Evolutionary conservation across 805 yeast species (phyloP), one percentile per base, ranked within the genome.

Genomic region (Ogataea trehaloabstinens): DNA sequence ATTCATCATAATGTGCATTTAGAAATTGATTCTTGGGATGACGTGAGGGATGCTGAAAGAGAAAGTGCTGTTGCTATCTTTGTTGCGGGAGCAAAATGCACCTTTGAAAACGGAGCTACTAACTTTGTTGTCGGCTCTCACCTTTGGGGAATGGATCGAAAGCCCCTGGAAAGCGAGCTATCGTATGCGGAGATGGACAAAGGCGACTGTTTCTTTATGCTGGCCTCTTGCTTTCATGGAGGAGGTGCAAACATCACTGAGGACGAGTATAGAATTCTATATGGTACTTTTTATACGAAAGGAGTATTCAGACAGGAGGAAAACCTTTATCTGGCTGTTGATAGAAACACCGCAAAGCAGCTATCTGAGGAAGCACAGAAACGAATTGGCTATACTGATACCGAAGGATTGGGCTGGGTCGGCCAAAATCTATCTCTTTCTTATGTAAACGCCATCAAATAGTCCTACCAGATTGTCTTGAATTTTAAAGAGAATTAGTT

Each of bases 121-220:
- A 50, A 60, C 33, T 40, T 55, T 10, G 50, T 58, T 35, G 59
- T 61, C 10, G 61, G 62, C 5, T 52, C 58, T 12, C 63, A 58
- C 36, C 41, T 58, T 21, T 58, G 62, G 63, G 61, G 42, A 15
- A 42, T 37, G 25, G 45, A 32, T 21, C 41, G 46, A 20, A 24
- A 40, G n/a, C 57, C 58, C 12, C 35, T 31, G 21, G 49, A 46
- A 10, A 46, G 42, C 4, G 41, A 44, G 25, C 36, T 30, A 4
- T 28, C 24, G 16, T 53, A 55, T 27, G 54, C 53, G 5, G 60
- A 55, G 42, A 24, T 55, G 41, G 48, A 55, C n/a, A 43, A 44
- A 6, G 60, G 60, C 12, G 60, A 55, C 38, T 46, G 42, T 20
- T 43, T 48, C 39, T 40, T 55, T 28, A 49, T 55, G 55, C 42